A percentile compares a stretch with the other conserved stretches of the same genome.
These are phyloP conservation scores for Colletotrichum sp. DNA, from an alignment of 2,329 filamentous ascomycete species.

Conservation along the genomic window DNA sequence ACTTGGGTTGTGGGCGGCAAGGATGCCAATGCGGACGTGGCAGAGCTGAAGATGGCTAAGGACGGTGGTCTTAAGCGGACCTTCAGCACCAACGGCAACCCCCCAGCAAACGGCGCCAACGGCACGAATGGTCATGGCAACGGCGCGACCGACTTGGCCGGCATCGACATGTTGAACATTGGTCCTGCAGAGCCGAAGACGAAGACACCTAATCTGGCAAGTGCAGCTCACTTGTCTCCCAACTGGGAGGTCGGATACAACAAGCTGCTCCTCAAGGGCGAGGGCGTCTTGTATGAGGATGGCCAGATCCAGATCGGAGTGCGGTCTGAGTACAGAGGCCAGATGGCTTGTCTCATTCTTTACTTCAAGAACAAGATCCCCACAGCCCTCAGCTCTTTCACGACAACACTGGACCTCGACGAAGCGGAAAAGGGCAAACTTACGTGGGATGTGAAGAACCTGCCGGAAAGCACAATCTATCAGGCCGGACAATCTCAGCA, in stretches of 20 bases:
- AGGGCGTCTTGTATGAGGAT: constrained; percentile 94
- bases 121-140: constrained; percentile 57
- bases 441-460: constrained; percentile 84
- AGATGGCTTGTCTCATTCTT: constrained; percentile 92
- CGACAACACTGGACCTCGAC: constrained; percentile 89
- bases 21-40: constrained; percentile 83
- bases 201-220: constrained; percentile 84
- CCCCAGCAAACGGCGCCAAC: constrained; percentile 48
- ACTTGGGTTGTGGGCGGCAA: constrained; percentile 99
- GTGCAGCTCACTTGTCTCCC: constrained; percentile 89
- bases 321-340: constrained; percentile 92
- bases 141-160: constrained; percentile 72
- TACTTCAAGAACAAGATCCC: constrained; percentile 97
- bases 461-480: constrained; percentile 82
- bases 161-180: constrained; percentile 77
- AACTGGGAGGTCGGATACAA: constrained; percentile 95
- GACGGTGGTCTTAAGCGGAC: constrained; percentile 84
- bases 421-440: constrained; percentile 68
- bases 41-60: constrained; percentile 82
- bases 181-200: constrained; percentile 62
- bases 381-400: constrained; percentile 86
- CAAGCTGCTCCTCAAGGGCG: constrained; percentile 76
- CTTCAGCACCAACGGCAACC: constrained; percentile 69
- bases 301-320: constrained; percentile 91
- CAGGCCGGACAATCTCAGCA: constrained; percentile 85